Percentiles rank a stretch among this genome's conserved stretches.
Evolutionary conservation across 352 stramenopile species (phyloP).

Genomic region (Plasmopara muralis): DNA sequence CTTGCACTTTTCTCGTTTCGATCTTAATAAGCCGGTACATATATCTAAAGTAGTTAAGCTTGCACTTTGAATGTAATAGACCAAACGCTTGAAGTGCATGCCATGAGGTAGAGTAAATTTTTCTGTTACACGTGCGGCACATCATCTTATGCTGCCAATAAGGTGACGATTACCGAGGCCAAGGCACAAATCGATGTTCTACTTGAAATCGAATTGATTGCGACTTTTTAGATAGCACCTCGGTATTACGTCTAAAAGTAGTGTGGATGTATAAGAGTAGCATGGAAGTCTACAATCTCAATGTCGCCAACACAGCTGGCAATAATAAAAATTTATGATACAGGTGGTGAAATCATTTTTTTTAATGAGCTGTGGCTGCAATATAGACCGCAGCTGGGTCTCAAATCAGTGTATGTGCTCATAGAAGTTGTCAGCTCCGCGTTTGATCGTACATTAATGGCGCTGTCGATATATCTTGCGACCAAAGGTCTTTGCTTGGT

Average conservation of each 20-base stretch:
- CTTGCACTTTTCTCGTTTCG: no score
- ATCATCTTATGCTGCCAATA: slow-evolving; percentile 1
- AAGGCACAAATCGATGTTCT: slow-evolving; percentile 4
- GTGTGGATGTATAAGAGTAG: not conserved
- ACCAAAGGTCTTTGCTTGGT: slow-evolving; percentile 2
- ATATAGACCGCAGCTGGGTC: slow-evolving; percentile 3
- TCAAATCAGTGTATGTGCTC: slow-evolving; percentile 7
- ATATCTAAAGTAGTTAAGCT: no score
- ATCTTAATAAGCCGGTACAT: no score
- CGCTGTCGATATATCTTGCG: slow-evolving; percentile 9
- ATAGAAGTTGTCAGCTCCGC: slow-evolving; percentile 2
- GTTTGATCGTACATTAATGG: slow-evolving; percentile 6
- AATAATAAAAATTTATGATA: not conserved
- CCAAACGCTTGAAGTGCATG: no score
- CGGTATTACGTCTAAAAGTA: slow-evolving; percentile 3
- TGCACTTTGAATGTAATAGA: no score
- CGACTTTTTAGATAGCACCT: not conserved
- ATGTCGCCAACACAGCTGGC: slow-evolving; percentile 12
- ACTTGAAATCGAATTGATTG: not conserved
- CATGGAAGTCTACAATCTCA: slow-evolving; percentile 10
- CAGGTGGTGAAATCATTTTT: no score
- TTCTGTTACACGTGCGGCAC: slow-evolving; percentile 1
- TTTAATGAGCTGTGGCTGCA: slow-evolving; percentile 7
- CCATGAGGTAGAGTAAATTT: no score
- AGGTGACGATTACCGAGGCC: slow-evolving; percentile 6